Percentiles rank a stretch among this genome's conserved stretches.
Conservation (phyloP, 106 monocot species). For the Apostasia shenzhenica region DNA sequence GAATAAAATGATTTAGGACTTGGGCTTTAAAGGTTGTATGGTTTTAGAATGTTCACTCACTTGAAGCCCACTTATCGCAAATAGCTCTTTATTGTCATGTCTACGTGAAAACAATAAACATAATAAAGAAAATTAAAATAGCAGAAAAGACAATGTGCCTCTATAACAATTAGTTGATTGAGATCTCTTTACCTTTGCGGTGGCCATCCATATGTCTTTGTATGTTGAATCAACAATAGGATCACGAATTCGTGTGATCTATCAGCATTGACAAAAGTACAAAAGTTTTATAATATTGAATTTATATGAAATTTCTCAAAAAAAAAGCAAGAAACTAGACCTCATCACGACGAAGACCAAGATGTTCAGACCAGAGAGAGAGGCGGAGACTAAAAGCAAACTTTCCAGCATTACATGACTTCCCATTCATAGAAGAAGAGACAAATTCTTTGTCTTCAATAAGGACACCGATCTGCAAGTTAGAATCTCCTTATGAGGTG, state of each 20-base stretch:
- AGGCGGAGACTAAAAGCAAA: constrained; percentile 90
- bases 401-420: constrained; percentile 89
- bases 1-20: no score
- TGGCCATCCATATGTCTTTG: constrained; percentile 90
- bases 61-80: background rate
- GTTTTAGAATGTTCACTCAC: background rate
- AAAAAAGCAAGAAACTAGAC: constrained; percentile 17
- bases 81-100: background rate
- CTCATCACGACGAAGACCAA: constrained; percentile 83
- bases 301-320: background rate
- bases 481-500: background rate
- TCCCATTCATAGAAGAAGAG: constrained; percentile 75
- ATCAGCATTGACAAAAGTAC: constrained; percentile 10
- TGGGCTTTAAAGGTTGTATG: no score
- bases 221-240: constrained; percentile 82
- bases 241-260: constrained; percentile 70
- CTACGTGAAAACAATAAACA: background rate
- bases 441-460: constrained; percentile 95
- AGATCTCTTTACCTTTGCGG: constrained; percentile 66
- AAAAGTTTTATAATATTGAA: background rate
- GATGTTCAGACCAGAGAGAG: constrained; percentile 90
- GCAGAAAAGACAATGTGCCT: background rate
- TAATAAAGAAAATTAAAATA: background rate
- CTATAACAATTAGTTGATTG: background rate
- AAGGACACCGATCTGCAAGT: constrained; percentile 78